Conservation (phyloP, 257 asterid genomes). For the Solanum pimpinellifolium region DNA sequence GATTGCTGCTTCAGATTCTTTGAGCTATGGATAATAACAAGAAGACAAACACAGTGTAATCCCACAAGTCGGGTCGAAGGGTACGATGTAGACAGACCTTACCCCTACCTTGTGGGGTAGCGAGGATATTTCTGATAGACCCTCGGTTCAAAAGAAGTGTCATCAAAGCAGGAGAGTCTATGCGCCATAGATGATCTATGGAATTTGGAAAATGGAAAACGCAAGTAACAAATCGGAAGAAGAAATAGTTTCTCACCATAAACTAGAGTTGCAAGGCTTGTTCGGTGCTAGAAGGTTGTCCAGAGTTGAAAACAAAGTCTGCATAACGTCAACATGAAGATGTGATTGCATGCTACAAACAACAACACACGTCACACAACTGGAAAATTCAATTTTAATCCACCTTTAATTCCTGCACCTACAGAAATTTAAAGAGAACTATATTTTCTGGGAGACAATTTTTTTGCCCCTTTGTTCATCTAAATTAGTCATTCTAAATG, state of each 20-base stretch:
- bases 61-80: not conserved
- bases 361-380: not conserved
- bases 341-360: not conserved
- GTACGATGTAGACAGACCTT: too few species aligned
- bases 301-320: conserved; percentile 20
- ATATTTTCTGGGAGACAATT: not conserved
- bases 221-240: not conserved
- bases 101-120: not conserved
- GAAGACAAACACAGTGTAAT: not conserved
- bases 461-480: not conserved
- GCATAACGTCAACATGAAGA: not conserved
- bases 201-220: not conserved
- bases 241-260: conserved; percentile 12
- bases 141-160: not conserved
- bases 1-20: not conserved
- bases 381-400: not conserved
- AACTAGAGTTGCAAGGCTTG: conserved; percentile 19
- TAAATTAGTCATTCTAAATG: not conserved
- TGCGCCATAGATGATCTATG: not conserved
- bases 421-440: not conserved
- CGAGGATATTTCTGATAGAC: not conserved
- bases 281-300: conserved; percentile 21
- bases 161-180: not conserved
- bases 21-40: not conserved
- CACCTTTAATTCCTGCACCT: not conserved